Conservation (phyloP, 2,329 filamentous ascomycete genomes). For the Colletotrichum horii region DNA sequence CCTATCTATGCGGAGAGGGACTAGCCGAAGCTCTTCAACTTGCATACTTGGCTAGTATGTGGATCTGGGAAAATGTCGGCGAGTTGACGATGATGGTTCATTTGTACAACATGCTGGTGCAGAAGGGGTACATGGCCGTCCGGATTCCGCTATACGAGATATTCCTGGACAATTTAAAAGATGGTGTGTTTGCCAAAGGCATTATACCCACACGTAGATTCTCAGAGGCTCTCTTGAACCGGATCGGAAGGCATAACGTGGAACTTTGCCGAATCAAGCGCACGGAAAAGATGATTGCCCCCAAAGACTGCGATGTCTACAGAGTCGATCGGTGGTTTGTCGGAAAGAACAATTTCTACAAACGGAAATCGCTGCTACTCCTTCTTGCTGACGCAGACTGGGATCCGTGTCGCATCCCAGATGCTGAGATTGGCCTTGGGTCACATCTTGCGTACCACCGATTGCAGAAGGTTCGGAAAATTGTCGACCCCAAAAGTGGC, state of each 20-base stretch:
- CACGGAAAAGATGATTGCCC: not conserved
- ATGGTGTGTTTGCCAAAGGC: not conserved
- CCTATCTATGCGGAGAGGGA: slow-evolving; percentile 51
- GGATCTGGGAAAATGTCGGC: slow-evolving; percentile 40
- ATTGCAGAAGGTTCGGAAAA: not conserved
- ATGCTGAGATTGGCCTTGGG: slow-evolving; percentile 29
- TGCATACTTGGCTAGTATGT: slow-evolving; percentile 36
- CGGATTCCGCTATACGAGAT: not conserved
- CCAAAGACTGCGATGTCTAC: not conserved
- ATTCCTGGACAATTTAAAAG: not conserved
- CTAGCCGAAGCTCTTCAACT: slow-evolving; percentile 48
- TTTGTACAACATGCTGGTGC: slow-evolving; percentile 52
- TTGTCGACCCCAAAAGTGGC: not conserved
- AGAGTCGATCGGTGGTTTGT: not conserved
- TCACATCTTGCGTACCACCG: not conserved
- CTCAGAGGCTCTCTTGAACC: not conserved
- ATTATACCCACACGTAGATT: not conserved
- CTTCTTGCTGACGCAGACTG: slow-evolving; percentile 35
- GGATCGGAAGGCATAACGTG: not conserved
- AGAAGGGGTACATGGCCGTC: slow-evolving; percentile 41
- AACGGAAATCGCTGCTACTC: slow-evolving; percentile 33
- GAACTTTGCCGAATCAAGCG: not conserved
- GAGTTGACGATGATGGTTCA: slow-evolving; percentile 47
- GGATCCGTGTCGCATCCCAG: slow-evolving; percentile 39
- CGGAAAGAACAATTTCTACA: slow-evolving; percentile 33